phyloP scores from a whole-genome alignment of 139 green algal species.

The Chlamydomonas urium region DNA sequence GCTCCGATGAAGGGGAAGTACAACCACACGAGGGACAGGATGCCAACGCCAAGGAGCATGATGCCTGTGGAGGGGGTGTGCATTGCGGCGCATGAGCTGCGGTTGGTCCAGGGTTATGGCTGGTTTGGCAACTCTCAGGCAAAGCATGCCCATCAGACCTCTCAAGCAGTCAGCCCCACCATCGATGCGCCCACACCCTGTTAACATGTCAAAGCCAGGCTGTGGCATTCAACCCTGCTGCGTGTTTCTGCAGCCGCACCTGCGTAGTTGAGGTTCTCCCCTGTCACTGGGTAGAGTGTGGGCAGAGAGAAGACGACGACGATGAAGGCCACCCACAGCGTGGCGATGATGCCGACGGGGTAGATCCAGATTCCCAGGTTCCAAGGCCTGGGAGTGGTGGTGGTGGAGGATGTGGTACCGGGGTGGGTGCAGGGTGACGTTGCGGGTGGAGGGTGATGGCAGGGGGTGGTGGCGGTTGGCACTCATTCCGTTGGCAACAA shows the following conservation, averaged over 20 bases:
- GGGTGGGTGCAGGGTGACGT: no score
- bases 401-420: no score
- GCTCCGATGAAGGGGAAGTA: background rate
- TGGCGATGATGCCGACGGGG: constrained; percentile 25
- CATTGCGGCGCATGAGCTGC: background rate
- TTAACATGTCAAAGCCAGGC: background rate
- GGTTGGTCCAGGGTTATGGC: background rate
- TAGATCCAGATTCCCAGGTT: constrained; percentile 36
- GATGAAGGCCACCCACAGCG: constrained; percentile 27
- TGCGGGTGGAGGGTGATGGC: no score
- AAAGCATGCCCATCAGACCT: background rate
- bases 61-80: background rate
- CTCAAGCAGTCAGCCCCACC: no score
- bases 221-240: background rate
- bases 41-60: background rate
- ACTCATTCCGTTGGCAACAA: no score
- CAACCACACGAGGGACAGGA: background rate
- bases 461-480: no score
- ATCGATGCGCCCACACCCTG: no score
- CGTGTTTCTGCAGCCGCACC: constrained; percentile 14
- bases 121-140: background rate
- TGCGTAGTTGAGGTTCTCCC: constrained; percentile 35
- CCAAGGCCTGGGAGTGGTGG: constrained; percentile 35
- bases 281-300: constrained; percentile 23
- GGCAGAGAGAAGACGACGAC: constrained; percentile 43